Conservation (phyloP, 192 early-diverging fungal species). For the Coemansia sp. region DNA sequence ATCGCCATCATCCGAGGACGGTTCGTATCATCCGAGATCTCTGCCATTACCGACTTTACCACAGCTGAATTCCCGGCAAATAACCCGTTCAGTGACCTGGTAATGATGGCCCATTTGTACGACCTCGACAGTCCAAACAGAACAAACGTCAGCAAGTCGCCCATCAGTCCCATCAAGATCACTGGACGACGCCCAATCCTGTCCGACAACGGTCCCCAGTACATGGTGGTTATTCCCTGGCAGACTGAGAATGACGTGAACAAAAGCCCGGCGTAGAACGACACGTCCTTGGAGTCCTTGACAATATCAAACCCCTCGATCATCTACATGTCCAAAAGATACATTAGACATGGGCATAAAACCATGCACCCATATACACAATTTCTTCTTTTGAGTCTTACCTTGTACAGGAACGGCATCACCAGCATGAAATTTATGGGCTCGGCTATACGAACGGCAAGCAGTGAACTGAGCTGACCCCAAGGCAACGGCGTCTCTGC, state of each 20-base stretch:
- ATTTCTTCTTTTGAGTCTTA: neutral
- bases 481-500: slow-evolving; percentile 32
- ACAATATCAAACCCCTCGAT: slow-evolving; percentile 42
- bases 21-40: slow-evolving; percentile 76
- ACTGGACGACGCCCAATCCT: slow-evolving; percentile 70
- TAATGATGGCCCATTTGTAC: slow-evolving; percentile 52
- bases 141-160: slow-evolving; percentile 58
- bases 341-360: neutral
- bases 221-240: slow-evolving; percentile 45
- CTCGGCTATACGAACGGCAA: slow-evolving; percentile 50
- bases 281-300: slow-evolving; percentile 64
- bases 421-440: slow-evolving; percentile 65
- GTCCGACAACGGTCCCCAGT: slow-evolving; percentile 69
- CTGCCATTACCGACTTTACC: slow-evolving; percentile 72
- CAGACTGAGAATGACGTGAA: slow-evolving; percentile 46
- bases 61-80: slow-evolving; percentile 73
- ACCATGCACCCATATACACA: too few species aligned
- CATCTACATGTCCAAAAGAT: slow-evolving; percentile 1
- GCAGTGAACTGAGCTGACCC: slow-evolving; percentile 14
- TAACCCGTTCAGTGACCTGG: slow-evolving; percentile 59
- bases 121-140: slow-evolving; percentile 67
- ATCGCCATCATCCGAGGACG: slow-evolving; percentile 63
- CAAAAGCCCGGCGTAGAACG: slow-evolving; percentile 59
- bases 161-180: slow-evolving; percentile 64
- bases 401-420: slow-evolving; percentile 48